These are phyloP conservation scores for Pichia occidentalis DNA, from an alignment of 805 yeast species.

Conservation along the genomic window DNA sequence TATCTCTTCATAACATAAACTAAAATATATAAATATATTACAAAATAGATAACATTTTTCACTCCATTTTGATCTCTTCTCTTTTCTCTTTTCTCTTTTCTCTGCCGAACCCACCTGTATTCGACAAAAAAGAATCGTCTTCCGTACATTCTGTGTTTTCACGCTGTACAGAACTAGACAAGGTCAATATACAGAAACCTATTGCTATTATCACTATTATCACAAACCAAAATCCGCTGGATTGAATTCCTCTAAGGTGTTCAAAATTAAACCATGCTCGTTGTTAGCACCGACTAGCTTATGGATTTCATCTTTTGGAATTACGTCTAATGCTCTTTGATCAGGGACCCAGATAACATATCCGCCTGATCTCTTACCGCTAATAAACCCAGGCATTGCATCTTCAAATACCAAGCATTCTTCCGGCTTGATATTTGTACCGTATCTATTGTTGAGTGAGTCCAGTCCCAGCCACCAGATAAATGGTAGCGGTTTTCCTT, in stretches of 20 bases:
- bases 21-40: too few relatives aligned
- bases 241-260: conserved; percentile 48
- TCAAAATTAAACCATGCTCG: conserved; percentile 50
- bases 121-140: too few relatives aligned
- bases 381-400: conserved; percentile 83
- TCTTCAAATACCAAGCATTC: conserved; percentile 93
- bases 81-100: too few relatives aligned
- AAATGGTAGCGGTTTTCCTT: conserved; percentile 92
- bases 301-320: conserved; percentile 42
- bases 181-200: too few relatives aligned
- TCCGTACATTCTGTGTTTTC: too few relatives aligned
- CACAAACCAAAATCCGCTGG: conserved; percentile 39
- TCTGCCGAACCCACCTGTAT: too few relatives aligned
- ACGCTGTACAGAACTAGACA: too few relatives aligned
- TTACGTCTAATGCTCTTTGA: conserved; percentile 52
- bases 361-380: conserved; percentile 80
- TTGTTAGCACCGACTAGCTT: conserved; percentile 36
- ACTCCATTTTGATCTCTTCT: too few relatives aligned
- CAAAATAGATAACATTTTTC: too few relatives aligned
- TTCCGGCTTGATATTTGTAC: conserved; percentile 49
- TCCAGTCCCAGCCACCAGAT: conserved; percentile 81
- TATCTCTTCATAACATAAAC: neutral
- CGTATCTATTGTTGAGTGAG: conserved; percentile 51
- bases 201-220: neutral
- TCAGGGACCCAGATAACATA: conserved; percentile 95